These are phyloP conservation scores for Collybia mongolica DNA, from an alignment of 768 basidiomycete genomes.

Conservation along the genomic window DNA sequence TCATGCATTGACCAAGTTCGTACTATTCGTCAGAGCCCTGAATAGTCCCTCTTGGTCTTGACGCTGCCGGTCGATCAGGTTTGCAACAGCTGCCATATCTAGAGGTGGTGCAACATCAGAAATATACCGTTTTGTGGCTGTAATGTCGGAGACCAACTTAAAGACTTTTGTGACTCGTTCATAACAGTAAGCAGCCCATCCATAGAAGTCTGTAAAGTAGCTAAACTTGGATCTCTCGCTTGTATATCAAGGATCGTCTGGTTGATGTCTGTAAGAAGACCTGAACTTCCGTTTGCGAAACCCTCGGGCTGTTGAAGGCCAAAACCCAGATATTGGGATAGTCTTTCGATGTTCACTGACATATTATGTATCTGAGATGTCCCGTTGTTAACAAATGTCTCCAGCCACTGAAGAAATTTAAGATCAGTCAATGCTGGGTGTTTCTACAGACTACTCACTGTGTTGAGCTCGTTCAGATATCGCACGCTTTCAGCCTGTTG, in stretches of 20 bases:
- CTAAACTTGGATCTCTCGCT: constrained; percentile 33
- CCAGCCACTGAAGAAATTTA: constrained; percentile 66
- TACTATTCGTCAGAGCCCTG: constrained; percentile 63
- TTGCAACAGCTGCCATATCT: constrained; percentile 34
- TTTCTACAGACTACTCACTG: constrained; percentile 35
- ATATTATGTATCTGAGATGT: constrained; percentile 68
- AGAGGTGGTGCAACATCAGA: not conserved
- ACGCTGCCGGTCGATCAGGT: constrained; percentile 66
- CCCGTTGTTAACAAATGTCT: constrained; percentile 77
- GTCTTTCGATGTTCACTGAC: constrained; percentile 55
- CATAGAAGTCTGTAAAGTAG: constrained; percentile 37
- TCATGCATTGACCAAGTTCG: not conserved
- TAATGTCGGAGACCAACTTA: constrained; percentile 7
- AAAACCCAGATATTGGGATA: constrained; percentile 53
- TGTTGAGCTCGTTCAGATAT: constrained; percentile 77
- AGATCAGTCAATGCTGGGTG: not conserved
- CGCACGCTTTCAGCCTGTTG: constrained; percentile 75
- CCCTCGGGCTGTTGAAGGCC: not conserved
- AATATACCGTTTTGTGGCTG: not conserved
- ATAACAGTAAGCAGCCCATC: constrained; percentile 33
- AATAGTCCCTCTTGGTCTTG: constrained; percentile 73
- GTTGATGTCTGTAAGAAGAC: constrained; percentile 34
- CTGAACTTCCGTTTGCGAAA: constrained; percentile 15
- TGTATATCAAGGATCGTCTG: constrained; percentile 31
- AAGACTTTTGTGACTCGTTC: constrained; percentile 13